Percentiles rank a stretch among this genome's conserved stretches.
Evolutionary conservation across 2,329 filamentous ascomycete genomes (phyloP).

Genomic region (Beauveria brongniartii): DNA sequence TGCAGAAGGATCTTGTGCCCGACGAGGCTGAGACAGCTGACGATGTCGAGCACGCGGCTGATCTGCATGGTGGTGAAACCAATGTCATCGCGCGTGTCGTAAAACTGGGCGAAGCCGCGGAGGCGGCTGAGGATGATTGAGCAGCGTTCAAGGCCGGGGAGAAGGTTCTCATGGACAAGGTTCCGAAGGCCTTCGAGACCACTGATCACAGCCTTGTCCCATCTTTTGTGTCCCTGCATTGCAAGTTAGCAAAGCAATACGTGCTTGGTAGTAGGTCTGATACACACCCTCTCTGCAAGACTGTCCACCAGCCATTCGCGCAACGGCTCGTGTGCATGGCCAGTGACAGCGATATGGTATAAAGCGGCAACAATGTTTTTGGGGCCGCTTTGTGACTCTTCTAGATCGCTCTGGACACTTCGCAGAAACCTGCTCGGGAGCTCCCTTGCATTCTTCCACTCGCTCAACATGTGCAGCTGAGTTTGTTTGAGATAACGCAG

Average conservation of each 20-base stretch:
- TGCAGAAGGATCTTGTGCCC: conserved; percentile 64
- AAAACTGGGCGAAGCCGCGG: conserved; percentile 73
- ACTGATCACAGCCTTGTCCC: conserved; percentile 78
- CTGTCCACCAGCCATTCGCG: conserved; percentile 86
- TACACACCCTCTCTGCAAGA: conserved; percentile 63
- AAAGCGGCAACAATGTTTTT: conserved; percentile 63
- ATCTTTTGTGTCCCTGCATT: conserved; percentile 75
- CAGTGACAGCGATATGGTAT: conserved; percentile 78
- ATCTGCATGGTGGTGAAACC: conserved; percentile 59
- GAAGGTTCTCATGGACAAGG: conserved; percentile 76
- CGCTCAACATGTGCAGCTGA: conserved; percentile 67
- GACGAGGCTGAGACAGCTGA: conserved; percentile 68
- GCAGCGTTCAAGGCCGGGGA: conserved; percentile 80
- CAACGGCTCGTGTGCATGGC: conserved; percentile 65
- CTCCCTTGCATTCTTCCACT: conserved; percentile 77
- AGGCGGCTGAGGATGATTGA: conserved; percentile 75
- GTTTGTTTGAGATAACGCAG: conserved; percentile 78
- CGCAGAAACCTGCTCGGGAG: conserved; percentile 70
- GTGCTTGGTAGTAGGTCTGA: neutral
- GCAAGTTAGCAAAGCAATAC: conserved; percentile 1
- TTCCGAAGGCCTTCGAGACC: conserved; percentile 71
- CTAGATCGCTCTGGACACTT: conserved; percentile 68
- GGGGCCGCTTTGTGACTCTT: conserved; percentile 48
- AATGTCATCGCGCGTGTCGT: conserved; percentile 57
- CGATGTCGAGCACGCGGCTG: conserved; percentile 57